Evolutionary conservation across 78 protist species (phyloP).

Genomic region (Dictyostelium purpureum): DNA sequence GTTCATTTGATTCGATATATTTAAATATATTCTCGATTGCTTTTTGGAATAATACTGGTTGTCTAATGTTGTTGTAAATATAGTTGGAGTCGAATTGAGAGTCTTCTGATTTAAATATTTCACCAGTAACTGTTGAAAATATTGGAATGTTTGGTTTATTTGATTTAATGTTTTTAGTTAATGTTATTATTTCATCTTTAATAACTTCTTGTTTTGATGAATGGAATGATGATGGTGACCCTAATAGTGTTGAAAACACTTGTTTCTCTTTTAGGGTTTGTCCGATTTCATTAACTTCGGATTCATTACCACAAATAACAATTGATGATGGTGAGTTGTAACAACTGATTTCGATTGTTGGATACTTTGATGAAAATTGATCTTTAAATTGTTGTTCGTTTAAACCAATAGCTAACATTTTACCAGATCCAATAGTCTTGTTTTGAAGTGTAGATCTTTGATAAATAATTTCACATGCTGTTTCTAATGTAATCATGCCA

Average conservation of each 20-base stretch:
- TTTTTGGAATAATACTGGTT: conserved; percentile 29
- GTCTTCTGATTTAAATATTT: not conserved
- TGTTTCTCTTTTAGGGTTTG: not conserved
- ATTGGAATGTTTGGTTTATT: not conserved
- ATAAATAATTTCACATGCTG: conserved; percentile 6
- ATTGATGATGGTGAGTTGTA: conserved; percentile 37
- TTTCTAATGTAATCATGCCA: conserved; percentile 3
- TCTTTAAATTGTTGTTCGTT: not conserved
- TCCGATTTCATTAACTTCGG: not conserved
- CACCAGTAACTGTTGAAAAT: conserved; percentile 6
- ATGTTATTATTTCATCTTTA: conserved; percentile 1
- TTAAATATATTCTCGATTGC: not conserved
- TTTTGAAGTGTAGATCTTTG: conserved; percentile 10
- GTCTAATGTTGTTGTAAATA: conserved; percentile 5
- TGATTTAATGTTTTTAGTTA: not conserved
- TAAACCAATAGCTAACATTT: conserved; percentile 39
- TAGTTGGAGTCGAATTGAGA: not conserved
- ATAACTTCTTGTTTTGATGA: conserved; percentile 49
- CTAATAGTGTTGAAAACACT: not conserved
- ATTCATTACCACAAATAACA: conserved; percentile 41
- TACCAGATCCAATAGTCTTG: conserved; percentile 61
- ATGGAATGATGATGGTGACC: conserved; percentile 49
- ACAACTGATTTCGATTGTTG: conserved; percentile 23
- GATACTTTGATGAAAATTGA: not conserved
- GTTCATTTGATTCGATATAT: not conserved